Base-by-base conservation (phyloP, 192 early-diverging fungal species). In the Coemansia sp. region DNA sequence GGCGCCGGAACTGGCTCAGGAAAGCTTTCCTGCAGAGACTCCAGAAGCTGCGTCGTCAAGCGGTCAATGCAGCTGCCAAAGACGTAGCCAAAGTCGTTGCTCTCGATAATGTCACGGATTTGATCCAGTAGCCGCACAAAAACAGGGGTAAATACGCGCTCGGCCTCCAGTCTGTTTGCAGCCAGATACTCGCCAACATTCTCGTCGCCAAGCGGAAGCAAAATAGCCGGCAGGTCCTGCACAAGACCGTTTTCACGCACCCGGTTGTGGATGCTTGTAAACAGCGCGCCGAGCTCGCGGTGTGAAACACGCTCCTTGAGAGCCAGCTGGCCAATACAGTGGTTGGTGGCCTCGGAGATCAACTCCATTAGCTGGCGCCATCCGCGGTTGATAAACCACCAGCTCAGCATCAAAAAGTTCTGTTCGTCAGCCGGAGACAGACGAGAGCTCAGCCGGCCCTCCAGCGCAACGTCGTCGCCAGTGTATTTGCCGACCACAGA, bases 351-450 rank as follows among this genome's bases (percentile, higher is more conserved):
- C 12, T 74, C 66, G 20, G 85, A 72, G 41, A 98, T 89, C 54
- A 84, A 75, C n/a, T 82, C 85, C 66, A 90, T 88, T 65, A 88
- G 86, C 58, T 79, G 71, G 65, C 87, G 90, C 92, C 94, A 96
- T 0, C 96, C 96, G 61, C 88, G 86, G 69, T 98, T 91, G 62
- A 99, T 70, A 33, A 99, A 80, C 89, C 91, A 97, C 94, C 94
- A 97, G 69, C 86, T 92, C 70, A 93, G 90, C 60, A 91, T 93
- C 74, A 99, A 69, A 75, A 92, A 99, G 79, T 90, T 87, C 67
- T 92, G 87, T 75, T 98, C 95, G 8, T 87, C 81, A 3, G 67
- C 62, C 22, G 61, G 2, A 33, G 75, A 63, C 43, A 85, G 66
- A 36, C 56, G 76, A 35, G 67, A 72, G 54, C 45, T 55, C 58